Percentiles rank a stretch among this genome's conserved stretches.
These are phyloP conservation scores for Euphrasia arctica DNA, from an alignment of 305 asterid species.

Conservation along the genomic window DNA sequence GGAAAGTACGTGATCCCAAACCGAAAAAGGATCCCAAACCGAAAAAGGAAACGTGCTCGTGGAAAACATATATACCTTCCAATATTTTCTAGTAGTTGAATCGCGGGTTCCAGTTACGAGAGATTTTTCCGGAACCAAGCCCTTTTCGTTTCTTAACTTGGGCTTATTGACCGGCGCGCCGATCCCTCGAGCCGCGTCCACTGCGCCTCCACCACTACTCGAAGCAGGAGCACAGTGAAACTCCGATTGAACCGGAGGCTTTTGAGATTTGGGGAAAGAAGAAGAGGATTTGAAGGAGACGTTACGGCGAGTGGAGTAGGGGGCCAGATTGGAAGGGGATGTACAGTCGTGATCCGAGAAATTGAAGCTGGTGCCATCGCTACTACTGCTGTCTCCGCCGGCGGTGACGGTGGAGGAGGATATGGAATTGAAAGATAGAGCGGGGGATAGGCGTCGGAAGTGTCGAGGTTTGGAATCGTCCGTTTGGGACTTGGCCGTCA, in stretches of 20 bases:
- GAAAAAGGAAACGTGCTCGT: slow-evolving; percentile 31
- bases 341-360: slow-evolving; percentile 86
- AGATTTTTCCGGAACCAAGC: slow-evolving; percentile 38
- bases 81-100: slow-evolving; percentile 33
- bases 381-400: slow-evolving; percentile 25
- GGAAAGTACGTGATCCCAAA: neutral
- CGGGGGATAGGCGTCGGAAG: slow-evolving; percentile 54
- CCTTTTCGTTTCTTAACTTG: slow-evolving; percentile 58
- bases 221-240: slow-evolving; percentile 43
- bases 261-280: slow-evolving; percentile 38
- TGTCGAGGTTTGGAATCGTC: slow-evolving; percentile 41
- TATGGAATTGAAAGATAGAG: slow-evolving; percentile 31
- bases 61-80: slow-evolving; percentile 40
- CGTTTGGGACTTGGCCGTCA: slow-evolving; percentile 57
- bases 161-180: slow-evolving; percentile 38
- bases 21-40: neutral
- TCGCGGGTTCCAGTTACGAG: slow-evolving; percentile 27
- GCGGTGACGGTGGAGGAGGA: slow-evolving; percentile 24
- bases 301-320: slow-evolving; percentile 77
- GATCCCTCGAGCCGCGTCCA: slow-evolving; percentile 28
- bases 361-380: slow-evolving; percentile 46
- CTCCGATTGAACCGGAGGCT: slow-evolving; percentile 32
- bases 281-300: slow-evolving; percentile 45
- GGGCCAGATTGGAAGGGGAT: slow-evolving; percentile 87
- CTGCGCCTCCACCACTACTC: slow-evolving; percentile 23